phyloP scores from a whole-genome alignment of 139 green algal genomes.

The Helicosporidium sp. region DNA sequence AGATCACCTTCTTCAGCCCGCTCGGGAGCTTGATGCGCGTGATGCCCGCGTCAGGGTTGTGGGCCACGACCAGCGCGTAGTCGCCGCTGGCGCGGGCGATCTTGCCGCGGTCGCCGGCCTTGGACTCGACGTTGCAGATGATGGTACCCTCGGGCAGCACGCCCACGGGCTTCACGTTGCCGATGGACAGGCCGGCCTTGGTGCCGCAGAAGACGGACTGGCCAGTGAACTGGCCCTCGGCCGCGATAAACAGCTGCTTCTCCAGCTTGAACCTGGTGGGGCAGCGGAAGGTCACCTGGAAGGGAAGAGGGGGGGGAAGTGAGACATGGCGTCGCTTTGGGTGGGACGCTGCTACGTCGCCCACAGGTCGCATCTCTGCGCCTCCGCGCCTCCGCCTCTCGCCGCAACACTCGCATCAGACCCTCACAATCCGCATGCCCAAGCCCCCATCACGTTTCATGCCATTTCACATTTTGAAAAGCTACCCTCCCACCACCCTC shows the following conservation, averaged over 20 bases:
- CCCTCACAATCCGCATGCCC: too few species aligned
- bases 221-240: slow-evolving; percentile 90
- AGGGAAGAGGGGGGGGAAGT: not conserved
- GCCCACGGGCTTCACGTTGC: slow-evolving; percentile 90
- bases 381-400: too few species aligned
- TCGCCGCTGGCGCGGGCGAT: slow-evolving; percentile 84
- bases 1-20: slow-evolving; percentile 93
- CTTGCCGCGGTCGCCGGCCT: slow-evolving; percentile 67
- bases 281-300: slow-evolving; percentile 81
- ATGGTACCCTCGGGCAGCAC: slow-evolving; percentile 97
- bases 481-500: not conserved
- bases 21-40: slow-evolving; percentile 96
- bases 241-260: slow-evolving; percentile 89
- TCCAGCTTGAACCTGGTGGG: slow-evolving; percentile 76
- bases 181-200: slow-evolving; percentile 82
- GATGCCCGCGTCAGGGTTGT: slow-evolving; percentile 92
- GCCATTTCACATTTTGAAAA: too few species aligned
- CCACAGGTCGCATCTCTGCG: too few species aligned
- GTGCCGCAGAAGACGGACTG: slow-evolving; percentile 96
- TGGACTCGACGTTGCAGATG: slow-evolving; percentile 93
- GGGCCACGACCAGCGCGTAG: slow-evolving; percentile 91
- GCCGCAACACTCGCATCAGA: too few species aligned
- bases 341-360: too few species aligned
- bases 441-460: too few species aligned
- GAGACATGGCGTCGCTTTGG: too few species aligned